Percentiles rank a stretch among this genome's conserved stretches.
Conservation (phyloP, 441 rosid genomes). For the Adansonia gregorii region DNA sequence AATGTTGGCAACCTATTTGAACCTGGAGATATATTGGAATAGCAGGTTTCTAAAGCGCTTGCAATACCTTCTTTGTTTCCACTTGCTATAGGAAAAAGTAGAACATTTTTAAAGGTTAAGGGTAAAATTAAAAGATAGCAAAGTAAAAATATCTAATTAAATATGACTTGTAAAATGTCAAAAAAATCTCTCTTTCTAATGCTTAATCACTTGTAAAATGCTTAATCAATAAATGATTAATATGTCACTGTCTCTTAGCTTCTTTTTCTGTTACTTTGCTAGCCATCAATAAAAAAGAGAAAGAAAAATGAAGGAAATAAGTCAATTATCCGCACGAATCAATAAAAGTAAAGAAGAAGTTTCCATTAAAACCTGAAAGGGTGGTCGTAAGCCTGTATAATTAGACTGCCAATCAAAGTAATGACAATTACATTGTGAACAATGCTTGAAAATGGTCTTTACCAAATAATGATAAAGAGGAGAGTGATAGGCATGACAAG, state of each 20-base stretch:
- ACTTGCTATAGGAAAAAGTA: conserved; percentile 69
- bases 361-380: background rate
- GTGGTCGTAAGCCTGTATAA: too few relatives aligned
- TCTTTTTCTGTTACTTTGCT: background rate
- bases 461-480: too few relatives aligned
- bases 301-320: background rate
- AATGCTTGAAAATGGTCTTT: too few relatives aligned
- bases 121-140: background rate
- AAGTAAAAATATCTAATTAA: conserved; percentile 2
- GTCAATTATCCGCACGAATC: background rate
- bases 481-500: too few relatives aligned
- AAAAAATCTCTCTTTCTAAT: too few relatives aligned
- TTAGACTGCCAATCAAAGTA: too few relatives aligned
- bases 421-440: too few relatives aligned
- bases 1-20: too few relatives aligned
- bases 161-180: background rate
- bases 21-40: conserved; percentile 66
- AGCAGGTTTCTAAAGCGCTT: conserved; percentile 83
- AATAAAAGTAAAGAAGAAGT: background rate
- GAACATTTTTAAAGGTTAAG: background rate
- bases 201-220: too few relatives aligned
- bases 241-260: too few relatives aligned
- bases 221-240: background rate
- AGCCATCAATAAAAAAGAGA: background rate
- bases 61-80: conserved; percentile 90